Percentiles rank a stretch among this genome's conserved stretches.
Conservation (phyloP, 1,284 basidiomycete species). For the Sanghuangporus weigelae region DNA sequence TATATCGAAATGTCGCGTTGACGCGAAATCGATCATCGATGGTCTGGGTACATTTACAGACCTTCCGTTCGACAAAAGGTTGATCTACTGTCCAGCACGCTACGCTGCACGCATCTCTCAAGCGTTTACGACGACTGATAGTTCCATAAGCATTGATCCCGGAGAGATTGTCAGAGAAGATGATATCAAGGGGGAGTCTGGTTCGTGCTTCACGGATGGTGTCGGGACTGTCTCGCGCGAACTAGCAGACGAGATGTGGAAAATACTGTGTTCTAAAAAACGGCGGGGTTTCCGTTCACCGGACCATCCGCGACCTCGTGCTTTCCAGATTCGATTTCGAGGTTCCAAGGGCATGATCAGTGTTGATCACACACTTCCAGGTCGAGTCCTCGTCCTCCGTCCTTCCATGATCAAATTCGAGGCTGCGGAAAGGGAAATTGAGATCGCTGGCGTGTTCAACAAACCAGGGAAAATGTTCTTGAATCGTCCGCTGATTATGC, state of each 20-base stretch:
- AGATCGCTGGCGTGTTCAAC: constrained; percentile 61
- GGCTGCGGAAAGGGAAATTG: constrained; percentile 43
- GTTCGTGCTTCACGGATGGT: constrained; percentile 60
- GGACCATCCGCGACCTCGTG: constrained; percentile 35
- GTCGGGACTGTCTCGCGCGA: constrained; percentile 60
- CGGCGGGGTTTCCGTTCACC: constrained; percentile 30
- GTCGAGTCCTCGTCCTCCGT: constrained; percentile 43
- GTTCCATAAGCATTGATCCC: constrained; percentile 44
- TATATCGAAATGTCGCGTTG: constrained; percentile 27
- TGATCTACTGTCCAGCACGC: constrained; percentile 60
- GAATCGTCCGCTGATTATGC: constrained; percentile 65
- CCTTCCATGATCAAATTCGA: constrained; percentile 63
- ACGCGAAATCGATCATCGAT: constrained; percentile 43
- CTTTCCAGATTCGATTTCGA: constrained; percentile 55
- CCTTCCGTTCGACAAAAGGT: constrained; percentile 36
- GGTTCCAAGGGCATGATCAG: constrained; percentile 62
- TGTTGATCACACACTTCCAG: constrained; percentile 44
- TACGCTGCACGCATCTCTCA: constrained; percentile 69
- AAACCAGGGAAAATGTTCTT: constrained; percentile 52
- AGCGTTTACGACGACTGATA: constrained; percentile 68
- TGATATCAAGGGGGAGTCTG: constrained; percentile 38
- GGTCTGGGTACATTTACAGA: constrained; percentile 49
- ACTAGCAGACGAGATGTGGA: constrained; percentile 50
- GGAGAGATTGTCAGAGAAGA: constrained; percentile 42
- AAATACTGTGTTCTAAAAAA: constrained; percentile 34